These are phyloP conservation scores for Amanita thiersii DNA, from an alignment of 768 basidiomycete genomes.

Conservation along the genomic window DNA sequence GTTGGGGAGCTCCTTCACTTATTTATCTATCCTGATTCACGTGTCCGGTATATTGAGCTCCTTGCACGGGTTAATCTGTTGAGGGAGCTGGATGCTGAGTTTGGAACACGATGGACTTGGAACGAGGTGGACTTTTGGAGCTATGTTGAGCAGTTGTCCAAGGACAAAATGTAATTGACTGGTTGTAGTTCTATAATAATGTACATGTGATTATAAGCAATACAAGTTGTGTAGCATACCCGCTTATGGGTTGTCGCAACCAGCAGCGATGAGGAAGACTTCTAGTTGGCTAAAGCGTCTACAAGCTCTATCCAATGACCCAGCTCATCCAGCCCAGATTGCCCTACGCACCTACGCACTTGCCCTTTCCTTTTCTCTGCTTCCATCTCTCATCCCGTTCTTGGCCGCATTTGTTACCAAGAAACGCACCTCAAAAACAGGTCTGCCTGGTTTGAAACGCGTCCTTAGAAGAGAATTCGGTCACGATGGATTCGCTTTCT, in stretches of 20 bases:
- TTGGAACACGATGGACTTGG: conserved; percentile 22
- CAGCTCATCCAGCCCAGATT: conserved; percentile 46
- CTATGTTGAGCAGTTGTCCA: conserved; percentile 28
- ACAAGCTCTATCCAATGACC: conserved; percentile 27
- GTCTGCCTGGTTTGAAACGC: conserved; percentile 21
- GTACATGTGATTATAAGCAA: neutral
- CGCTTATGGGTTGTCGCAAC: neutral
- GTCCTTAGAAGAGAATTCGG: conserved; percentile 51
- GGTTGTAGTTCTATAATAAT: neutral
- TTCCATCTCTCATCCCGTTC: conserved; percentile 54
- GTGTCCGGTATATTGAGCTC: conserved; percentile 55
- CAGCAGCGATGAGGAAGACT: neutral
- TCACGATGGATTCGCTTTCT: conserved; percentile 59
- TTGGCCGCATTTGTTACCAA: conserved; percentile 24
- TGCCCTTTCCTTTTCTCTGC: conserved; percentile 56
- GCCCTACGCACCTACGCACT: conserved; percentile 63
- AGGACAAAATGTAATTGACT: conserved; percentile 3
- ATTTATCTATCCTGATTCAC: conserved; percentile 73
- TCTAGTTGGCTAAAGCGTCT: neutral
- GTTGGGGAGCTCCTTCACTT: conserved; percentile 43
- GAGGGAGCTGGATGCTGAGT: conserved; percentile 22
- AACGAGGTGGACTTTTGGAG: conserved; percentile 63
- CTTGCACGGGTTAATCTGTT: conserved; percentile 39
- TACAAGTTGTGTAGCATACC: neutral
- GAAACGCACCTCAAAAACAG: conserved; percentile 9